These are phyloP conservation scores for Colletotrichum navitas DNA, from an alignment of 2,329 filamentous ascomycete genomes.

Conservation along the genomic window DNA sequence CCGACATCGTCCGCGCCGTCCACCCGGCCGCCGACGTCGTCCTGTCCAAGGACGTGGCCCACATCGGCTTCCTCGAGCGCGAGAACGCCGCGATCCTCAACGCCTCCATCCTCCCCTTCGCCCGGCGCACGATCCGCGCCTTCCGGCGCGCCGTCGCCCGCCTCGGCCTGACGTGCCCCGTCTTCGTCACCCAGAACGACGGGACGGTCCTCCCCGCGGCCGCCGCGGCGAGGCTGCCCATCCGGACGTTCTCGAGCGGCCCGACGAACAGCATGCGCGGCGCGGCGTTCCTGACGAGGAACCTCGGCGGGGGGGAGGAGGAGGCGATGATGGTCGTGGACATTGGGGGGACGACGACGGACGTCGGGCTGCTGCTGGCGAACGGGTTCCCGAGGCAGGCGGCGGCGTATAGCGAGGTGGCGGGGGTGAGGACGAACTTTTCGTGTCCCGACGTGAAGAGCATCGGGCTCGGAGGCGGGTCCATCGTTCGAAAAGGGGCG, in stretches of 20 bases:
- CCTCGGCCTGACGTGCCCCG: conserved; percentile 64
- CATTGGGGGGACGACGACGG: conserved; percentile 75
- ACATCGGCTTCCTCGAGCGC: conserved; percentile 68
- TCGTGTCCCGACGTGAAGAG: conserved; percentile 69
- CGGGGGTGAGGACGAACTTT: conserved; percentile 73
- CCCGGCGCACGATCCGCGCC: conserved; percentile 65
- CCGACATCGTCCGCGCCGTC: conserved; percentile 60
- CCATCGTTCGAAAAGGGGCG: conserved; percentile 60
- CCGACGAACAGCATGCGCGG: conserved; percentile 75
- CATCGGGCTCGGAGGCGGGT: conserved; percentile 71
- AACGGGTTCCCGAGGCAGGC: conserved; percentile 74
- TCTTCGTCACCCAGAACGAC: conserved; percentile 74
- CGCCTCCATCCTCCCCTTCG: conserved; percentile 70
- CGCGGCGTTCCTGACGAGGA: conserved; percentile 68
- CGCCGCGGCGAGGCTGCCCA: conserved; percentile 67
- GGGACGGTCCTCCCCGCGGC: conserved; percentile 69
- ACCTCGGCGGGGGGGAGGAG: conserved; percentile 40
- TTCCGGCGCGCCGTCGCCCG: conserved; percentile 65
- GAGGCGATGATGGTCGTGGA: conserved; percentile 70
- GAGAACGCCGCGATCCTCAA: conserved; percentile 76
- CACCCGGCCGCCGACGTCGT: conserved; percentile 60
- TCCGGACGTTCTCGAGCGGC: conserved; percentile 55
- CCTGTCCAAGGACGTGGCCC: conserved; percentile 65
- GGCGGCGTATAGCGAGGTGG: conserved; percentile 71
- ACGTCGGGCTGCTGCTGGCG: conserved; percentile 70